Evolutionary conservation across 768 basidiomycete genomes (phyloP).

Genomic region (Boletellus sp.): DNA sequence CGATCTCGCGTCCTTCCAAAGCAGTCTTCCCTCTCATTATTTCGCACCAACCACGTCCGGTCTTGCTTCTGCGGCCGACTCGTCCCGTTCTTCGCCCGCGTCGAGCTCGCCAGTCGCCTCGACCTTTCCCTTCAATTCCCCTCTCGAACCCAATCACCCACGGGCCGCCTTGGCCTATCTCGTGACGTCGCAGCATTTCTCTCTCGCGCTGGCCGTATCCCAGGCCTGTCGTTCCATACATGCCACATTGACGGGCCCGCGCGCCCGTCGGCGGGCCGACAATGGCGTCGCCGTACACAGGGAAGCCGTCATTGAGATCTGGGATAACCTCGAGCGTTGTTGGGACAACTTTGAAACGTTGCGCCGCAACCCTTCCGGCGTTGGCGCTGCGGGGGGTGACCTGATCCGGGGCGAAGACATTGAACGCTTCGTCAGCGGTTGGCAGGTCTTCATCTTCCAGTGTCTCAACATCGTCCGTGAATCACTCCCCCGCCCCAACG

Average conservation of each 20-base stretch:
- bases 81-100: slow-evolving; percentile 34
- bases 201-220: slow-evolving; percentile 71
- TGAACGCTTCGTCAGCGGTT: slow-evolving; percentile 72
- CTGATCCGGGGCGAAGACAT: slow-evolving; percentile 48
- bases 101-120: slow-evolving; percentile 21
- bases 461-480: slow-evolving; percentile 88
- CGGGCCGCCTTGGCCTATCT: slow-evolving; percentile 44
- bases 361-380: slow-evolving; percentile 41
- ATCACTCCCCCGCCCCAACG: slow-evolving; percentile 51
- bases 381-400: slow-evolving; percentile 35
- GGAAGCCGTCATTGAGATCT: slow-evolving; percentile 68
- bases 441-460: slow-evolving; percentile 93
- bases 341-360: slow-evolving; percentile 83
- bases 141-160: slow-evolving; percentile 25
- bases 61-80: slow-evolving; percentile 32
- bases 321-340: slow-evolving; percentile 75
- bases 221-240: slow-evolving; percentile 78
- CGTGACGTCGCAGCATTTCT: slow-evolving; percentile 56
- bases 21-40: slow-evolving; percentile 48
- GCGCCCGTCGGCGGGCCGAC: slow-evolving; percentile 57
- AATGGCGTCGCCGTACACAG: slow-evolving; percentile 55
- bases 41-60: slow-evolving; percentile 23
- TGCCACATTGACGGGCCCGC: slow-evolving; percentile 70
- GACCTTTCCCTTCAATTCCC: slow-evolving; percentile 22
- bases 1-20: slow-evolving; percentile 71